A percentile compares a stretch with the other conserved stretches of the same genome.
Evolutionary conservation across 192 early-diverging fungal genomes (phyloP).

Genomic region (Entomortierella chlamydospora): DNA sequence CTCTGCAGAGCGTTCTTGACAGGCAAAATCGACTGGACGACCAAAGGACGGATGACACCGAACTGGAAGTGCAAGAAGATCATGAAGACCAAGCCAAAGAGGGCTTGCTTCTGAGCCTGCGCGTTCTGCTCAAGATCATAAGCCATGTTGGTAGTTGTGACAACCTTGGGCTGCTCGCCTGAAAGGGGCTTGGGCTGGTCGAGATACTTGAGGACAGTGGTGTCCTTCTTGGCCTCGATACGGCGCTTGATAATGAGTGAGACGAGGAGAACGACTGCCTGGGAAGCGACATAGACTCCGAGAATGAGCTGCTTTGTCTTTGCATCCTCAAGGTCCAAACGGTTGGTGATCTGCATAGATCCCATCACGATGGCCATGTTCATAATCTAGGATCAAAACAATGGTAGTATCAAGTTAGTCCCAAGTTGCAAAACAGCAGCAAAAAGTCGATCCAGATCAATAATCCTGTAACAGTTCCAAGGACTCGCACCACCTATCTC

Average conservation of each 20-base stretch:
- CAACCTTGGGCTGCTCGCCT: conserved; percentile 57
- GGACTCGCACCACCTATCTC: no score
- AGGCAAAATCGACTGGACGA: conserved; percentile 87
- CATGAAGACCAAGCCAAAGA: conserved; percentile 79
- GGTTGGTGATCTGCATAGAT: conserved; percentile 74
- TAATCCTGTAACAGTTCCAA: background rate
- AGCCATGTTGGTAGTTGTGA: conserved; percentile 75
- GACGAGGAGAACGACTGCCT: conserved; percentile 63
- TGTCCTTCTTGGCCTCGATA: conserved; percentile 85
- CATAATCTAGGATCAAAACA: conserved; percentile 36
- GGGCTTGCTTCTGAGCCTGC: conserved; percentile 76
- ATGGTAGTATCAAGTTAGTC: background rate
- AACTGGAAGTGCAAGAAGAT: conserved; percentile 88
- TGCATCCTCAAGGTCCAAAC: conserved; percentile 72
- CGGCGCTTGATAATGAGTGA: conserved; percentile 51
- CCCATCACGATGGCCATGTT: conserved; percentile 73
- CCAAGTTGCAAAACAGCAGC: no score
- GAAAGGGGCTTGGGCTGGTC: conserved; percentile 73
- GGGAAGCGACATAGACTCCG: conserved; percentile 65
- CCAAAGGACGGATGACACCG: conserved; percentile 87
- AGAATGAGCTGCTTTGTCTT: conserved; percentile 68
- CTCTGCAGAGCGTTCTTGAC: conserved; percentile 76
- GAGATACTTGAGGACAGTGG: conserved; percentile 81
- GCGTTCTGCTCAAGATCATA: conserved; percentile 81
- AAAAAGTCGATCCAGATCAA: background rate